These are phyloP conservation scores for Artemisia tridentata DNA, from an alignment of 129 eudicot genomes.

Conservation along the genomic window DNA sequence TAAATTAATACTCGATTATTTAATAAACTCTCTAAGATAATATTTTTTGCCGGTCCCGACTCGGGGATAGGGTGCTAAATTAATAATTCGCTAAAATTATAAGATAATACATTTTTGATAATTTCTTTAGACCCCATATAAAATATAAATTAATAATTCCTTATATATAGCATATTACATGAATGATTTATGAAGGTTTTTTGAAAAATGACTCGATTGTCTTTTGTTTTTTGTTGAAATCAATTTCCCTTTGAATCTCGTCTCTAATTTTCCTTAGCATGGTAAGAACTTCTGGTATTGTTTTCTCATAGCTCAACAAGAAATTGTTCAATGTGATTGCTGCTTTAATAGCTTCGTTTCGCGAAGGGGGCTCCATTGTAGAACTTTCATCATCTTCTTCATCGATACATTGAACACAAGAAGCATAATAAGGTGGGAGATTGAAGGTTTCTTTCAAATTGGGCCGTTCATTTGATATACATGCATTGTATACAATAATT, in stretches of 20 bases:
- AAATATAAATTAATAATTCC: constrained; percentile 28
- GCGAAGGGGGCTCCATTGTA: not conserved
- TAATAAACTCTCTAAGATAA: constrained; percentile 25
- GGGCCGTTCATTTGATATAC: constrained; percentile 21
- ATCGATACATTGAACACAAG: too few relatives aligned
- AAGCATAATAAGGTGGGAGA: constrained; percentile 24
- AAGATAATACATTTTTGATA: constrained; percentile 36
- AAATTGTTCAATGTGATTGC: constrained; percentile 28
- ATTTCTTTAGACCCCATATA: constrained; percentile 35
- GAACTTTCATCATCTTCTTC: too few relatives aligned
- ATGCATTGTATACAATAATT: constrained; percentile 4
- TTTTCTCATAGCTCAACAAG: constrained; percentile 24
- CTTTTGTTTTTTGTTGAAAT: constrained; percentile 38
- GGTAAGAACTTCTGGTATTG: constrained; percentile 17
- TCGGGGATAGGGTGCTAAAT: constrained; percentile 40
- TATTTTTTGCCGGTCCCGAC: constrained; percentile 17
- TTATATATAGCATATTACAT: constrained; percentile 29
- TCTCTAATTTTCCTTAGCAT: constrained; percentile 29
- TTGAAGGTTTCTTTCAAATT: constrained; percentile 21
- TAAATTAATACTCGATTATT: constrained; percentile 33
- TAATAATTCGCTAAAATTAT: constrained; percentile 43
- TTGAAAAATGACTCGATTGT: constrained; percentile 34
- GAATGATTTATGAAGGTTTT: constrained; percentile 29
- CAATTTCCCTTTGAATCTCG: constrained; percentile 35
- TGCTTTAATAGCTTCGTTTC: constrained; percentile 24